phyloP scores from a whole-genome alignment of 345 rosid species.

The Schrenkiella parvula region DNA sequence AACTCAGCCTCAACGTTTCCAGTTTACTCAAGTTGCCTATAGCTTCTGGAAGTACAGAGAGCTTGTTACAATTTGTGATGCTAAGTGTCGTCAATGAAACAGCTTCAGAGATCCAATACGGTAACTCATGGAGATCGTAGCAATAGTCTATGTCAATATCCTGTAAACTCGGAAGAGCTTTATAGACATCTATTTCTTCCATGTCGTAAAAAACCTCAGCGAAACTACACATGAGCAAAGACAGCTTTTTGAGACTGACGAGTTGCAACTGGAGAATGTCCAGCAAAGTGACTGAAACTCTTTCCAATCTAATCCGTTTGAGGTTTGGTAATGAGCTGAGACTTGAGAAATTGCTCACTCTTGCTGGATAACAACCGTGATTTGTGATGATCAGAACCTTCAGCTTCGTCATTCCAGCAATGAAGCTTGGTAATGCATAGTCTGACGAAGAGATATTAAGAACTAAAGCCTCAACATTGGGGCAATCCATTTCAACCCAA shows the following conservation, averaged over 20 bases:
- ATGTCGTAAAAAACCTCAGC: constrained; percentile 15
- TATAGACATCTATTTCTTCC: not conserved
- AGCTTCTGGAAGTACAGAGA: constrained; percentile 36
- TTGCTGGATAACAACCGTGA: constrained; percentile 32
- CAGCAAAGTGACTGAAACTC: constrained; percentile 29
- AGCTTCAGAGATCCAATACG: constrained; percentile 28
- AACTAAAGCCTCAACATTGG: not conserved
- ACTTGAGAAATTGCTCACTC: constrained; percentile 34
- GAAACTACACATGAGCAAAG: constrained; percentile 42
- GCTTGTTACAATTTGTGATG: constrained; percentile 54
- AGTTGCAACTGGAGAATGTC: not conserved
- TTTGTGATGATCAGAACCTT: constrained; percentile 45
- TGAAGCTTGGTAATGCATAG: not conserved
- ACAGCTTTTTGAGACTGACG: constrained; percentile 37
- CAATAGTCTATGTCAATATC: constrained; percentile 50
- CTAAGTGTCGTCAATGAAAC: constrained; percentile 37
- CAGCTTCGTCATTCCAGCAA: constrained; percentile 34
- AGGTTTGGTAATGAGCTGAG: constrained; percentile 19
- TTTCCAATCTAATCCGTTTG: constrained; percentile 54
- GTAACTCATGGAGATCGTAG: constrained; percentile 39
- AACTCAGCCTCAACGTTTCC: constrained; percentile 37
- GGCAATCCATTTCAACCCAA: not conserved
- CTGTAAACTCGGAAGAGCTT: constrained; percentile 34
- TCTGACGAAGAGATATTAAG: not conserved
- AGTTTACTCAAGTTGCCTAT: constrained; percentile 4